Base-by-base conservation (phyloP, 1,284 basidiomycete species). In the Pascua guehoae region DNA sequence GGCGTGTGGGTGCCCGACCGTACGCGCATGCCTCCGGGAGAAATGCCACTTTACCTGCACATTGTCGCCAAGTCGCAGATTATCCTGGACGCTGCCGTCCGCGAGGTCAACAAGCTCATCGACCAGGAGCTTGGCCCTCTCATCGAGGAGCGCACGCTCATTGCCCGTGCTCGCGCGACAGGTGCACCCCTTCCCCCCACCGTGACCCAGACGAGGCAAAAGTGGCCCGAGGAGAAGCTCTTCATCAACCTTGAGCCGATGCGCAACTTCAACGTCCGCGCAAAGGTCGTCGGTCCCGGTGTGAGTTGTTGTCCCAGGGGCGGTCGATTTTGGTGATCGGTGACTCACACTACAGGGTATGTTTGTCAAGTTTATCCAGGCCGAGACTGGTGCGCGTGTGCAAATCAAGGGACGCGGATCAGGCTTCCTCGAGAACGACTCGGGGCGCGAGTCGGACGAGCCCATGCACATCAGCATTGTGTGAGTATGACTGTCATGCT, bases 341-440 rank as follows among this genome's bases (percentile, higher is more conserved):
- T 47, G 24, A 51, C 54, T 5, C 17, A 5, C 24, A 32, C 24
- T 32, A 7, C 63, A 91, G 89, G 93, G 92, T 66, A 87, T 93
- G 72, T 98, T 98, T 73, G 95, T 98, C 64, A 98, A 98, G 79
- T 94, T 93, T 73, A 98, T 98, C 63, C 95, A 98, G 78, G 85
- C 87, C 69, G 95, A 98, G 79, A 98, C 95, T 0, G 87, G 88
- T 41, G 95, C 93, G 14, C 84, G 95, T 61, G 95, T 98, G n/a
- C 95, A 98, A 76, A 97, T 98, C 73, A 98, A 98, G 76, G 95
- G 95, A 12, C 66, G 87, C 15, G 96, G 96, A 0, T 95, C 91
- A 16, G 96, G 95, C 0, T 98, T 96, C 74, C 86, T 95, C 64
- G 95, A 98, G 71, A 86, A 87, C 67, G 95, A 98, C 64, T 96